Percentiles rank a stretch among this genome's conserved stretches.
Conservation (phyloP, 495 filamentous ascomycete species). For the Penicillium paradoxum region DNA sequence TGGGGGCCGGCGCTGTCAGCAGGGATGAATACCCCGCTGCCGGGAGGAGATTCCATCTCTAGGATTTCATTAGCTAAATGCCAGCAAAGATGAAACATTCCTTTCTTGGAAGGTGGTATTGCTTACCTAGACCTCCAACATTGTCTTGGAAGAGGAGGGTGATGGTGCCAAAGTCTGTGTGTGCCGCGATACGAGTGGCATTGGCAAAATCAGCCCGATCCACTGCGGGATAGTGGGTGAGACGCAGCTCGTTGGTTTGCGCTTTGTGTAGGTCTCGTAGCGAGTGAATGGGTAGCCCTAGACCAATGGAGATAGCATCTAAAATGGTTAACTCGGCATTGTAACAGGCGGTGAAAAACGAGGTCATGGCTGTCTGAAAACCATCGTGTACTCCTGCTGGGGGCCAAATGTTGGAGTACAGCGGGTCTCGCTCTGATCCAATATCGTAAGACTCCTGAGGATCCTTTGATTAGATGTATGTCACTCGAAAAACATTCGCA, state of each 20-base stretch:
- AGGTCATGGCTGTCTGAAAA: background rate
- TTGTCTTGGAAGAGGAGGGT: slow-evolving; percentile 38
- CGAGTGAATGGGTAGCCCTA: background rate
- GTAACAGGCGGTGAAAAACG: background rate
- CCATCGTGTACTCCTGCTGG: background rate
- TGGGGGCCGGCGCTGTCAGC: background rate
- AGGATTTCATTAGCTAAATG: too few species aligned
- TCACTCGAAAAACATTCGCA: too few species aligned
- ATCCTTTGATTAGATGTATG: too few species aligned
- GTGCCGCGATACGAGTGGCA: slow-evolving; percentile 1
- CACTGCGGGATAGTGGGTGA: background rate
- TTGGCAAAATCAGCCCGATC: background rate
- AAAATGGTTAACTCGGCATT: background rate
- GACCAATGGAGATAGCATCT: background rate
- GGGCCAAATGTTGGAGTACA: background rate
- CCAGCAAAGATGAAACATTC: background rate
- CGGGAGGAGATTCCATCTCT: background rate
- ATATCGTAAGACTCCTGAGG: background rate
- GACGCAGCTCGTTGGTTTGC: slow-evolving; percentile 16
- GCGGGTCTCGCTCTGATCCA: background rate
- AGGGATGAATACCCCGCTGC: background rate
- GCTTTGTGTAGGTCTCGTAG: background rate
- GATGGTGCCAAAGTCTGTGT: slow-evolving; percentile 36
- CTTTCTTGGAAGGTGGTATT: background rate
- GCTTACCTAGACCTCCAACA: slow-evolving; percentile 26